Base-by-base conservation (phyloP, 2,329 filamentous ascomycete species). In the Fusarium compactum region DNA sequence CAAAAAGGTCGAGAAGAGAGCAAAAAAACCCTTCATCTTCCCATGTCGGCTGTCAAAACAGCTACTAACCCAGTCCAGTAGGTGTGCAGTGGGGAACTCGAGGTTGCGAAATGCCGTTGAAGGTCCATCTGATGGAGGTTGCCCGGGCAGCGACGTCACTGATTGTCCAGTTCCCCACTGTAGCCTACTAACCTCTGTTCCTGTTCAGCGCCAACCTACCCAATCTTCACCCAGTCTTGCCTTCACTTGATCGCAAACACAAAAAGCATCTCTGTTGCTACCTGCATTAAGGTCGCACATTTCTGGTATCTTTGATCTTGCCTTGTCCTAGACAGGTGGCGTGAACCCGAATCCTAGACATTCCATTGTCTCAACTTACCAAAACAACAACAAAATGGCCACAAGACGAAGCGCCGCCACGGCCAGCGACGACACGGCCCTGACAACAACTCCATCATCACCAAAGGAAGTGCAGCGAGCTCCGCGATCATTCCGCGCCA, bases 71-170 rank as follows among this genome's bases (percentile, higher is more conserved):
- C 20, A 60, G 46, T 70, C 44, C 43, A 56, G 53, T 56, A 56
- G 53, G 53, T 57, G 30, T 14, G 46, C 44, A 65, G 66, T 58
- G 62, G 57, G 25, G 27, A 56, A 29, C 29, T 32, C 38, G 46
- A 61, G 52, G 43, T 43, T 52, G 8, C 24, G 34, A 46, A 58
- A 27, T 59, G 38, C 56, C 48, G 56, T 57, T 27, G 30, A 48
- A 57, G 54, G 30, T 29, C 50, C 50, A 52, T 52, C 50, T 43
- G 34, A 22, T 52, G 50, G 50, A 52, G 50, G 76, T 77, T 77
- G 75, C 74, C 74, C 71, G 61, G 74, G 74, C 75, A 75, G 77
- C 74, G 30, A 75, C 74, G 74, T 76, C 75, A 77, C 74, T 65
- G 53, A 59, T 65, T 57, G 54, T 20, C 53, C 58, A 54, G 40